Conservation (phyloP, 192 early-diverging fungal genomes). For the Radiomyces spectabilis region DNA sequence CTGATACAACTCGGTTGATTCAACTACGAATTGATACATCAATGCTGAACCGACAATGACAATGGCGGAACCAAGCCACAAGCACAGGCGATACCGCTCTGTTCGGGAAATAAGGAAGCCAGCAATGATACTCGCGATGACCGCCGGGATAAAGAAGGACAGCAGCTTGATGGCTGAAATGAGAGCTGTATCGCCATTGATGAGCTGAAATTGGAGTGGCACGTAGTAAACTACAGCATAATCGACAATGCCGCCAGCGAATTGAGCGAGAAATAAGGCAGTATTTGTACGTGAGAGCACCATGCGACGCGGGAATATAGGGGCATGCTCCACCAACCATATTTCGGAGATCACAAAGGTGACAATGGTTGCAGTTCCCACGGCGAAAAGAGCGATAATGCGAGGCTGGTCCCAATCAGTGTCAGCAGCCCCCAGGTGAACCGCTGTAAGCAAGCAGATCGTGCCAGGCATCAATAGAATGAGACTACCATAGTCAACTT, state of each 20-base stretch:
- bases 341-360: constrained; percentile 59
- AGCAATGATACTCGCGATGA: constrained; percentile 50
- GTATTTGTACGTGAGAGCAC: constrained; percentile 41
- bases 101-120: constrained; percentile 55
- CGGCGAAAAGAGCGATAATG: constrained; percentile 43
- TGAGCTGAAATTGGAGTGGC: constrained; percentile 66
- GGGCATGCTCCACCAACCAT: constrained; percentile 47
- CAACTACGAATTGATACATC: constrained; percentile 38
- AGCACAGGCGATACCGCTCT: constrained; percentile 50
- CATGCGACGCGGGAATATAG: constrained; percentile 60
- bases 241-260: constrained; percentile 20
- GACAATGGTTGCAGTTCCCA: constrained; percentile 38
- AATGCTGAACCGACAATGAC: constrained; percentile 54
- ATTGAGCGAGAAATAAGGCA: constrained; percentile 32
- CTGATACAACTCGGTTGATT: constrained; percentile 35
- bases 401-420: constrained; percentile 59
- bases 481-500: constrained; percentile 43
- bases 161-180: constrained; percentile 63
- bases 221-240: constrained; percentile 56
- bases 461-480: constrained; percentile 39
- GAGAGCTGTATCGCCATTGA: constrained; percentile 62
- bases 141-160: constrained; percentile 66
- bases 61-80: constrained; percentile 56
- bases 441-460: constrained; percentile 55
- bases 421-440: constrained; percentile 67